Percentiles rank a stretch among this genome's conserved stretches.
These are phyloP conservation scores for Hypomyces rosellus DNA, from an alignment of 2,329 filamentous ascomycete species.

Conservation along the genomic window DNA sequence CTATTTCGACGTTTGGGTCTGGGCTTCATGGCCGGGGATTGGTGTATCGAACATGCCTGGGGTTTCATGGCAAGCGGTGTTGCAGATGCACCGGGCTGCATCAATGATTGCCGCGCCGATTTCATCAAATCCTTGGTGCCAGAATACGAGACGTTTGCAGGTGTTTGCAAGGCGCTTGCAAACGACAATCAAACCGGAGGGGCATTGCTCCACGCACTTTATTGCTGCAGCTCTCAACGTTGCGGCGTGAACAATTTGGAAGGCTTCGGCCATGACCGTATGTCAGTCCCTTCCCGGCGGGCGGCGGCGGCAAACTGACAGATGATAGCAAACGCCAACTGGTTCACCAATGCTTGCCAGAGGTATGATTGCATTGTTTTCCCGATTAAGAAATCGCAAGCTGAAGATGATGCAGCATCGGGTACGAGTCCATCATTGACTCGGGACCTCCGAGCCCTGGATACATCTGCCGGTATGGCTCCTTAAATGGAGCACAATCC, in stretches of 20 bases:
- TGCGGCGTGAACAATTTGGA: slow-evolving; percentile 40
- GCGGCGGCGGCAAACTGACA: slow-evolving; percentile 10
- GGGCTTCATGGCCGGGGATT: neutral
- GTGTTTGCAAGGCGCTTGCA: slow-evolving; percentile 27
- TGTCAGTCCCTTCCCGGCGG: slow-evolving; percentile 11
- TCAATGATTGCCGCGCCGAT: slow-evolving; percentile 26
- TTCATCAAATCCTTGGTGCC: slow-evolving; percentile 26
- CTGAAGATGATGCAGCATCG: slow-evolving; percentile 18
- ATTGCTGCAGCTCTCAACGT: slow-evolving; percentile 45
- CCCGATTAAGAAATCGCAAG: neutral
- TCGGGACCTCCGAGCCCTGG: slow-evolving; percentile 12
- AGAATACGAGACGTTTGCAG: slow-evolving; percentile 23
- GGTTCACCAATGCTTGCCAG: slow-evolving; percentile 45
- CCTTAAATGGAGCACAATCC: neutral
- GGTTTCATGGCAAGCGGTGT: slow-evolving; percentile 23
- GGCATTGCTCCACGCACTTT: slow-evolving; percentile 37
- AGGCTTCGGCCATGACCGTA: slow-evolving; percentile 38
- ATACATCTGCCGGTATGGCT: neutral
- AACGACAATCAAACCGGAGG: slow-evolving; percentile 19
- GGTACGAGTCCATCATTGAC: slow-evolving; percentile 20
- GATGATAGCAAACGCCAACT: slow-evolving; percentile 42
- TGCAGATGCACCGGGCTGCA: slow-evolving; percentile 28
- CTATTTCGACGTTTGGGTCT: neutral
- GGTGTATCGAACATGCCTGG: slow-evolving; percentile 22
- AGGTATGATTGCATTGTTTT: slow-evolving; percentile 32